Evolutionary conservation across 352 stramenopile species (phyloP).

Genomic region (Pythium sukuiense): DNA sequence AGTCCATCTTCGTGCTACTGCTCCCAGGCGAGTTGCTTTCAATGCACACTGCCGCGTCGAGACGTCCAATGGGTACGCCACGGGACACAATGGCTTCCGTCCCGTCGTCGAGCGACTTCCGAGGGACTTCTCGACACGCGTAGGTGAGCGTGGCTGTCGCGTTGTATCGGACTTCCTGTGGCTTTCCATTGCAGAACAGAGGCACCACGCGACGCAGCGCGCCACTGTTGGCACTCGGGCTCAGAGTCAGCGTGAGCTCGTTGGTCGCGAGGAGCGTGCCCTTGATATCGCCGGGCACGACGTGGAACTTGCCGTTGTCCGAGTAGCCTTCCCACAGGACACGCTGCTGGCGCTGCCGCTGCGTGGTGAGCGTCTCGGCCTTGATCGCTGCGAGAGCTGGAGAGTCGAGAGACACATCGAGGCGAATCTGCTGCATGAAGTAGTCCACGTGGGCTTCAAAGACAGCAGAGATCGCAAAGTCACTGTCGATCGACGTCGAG

Average conservation of each 20-base stretch:
- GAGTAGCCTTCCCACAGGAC: conserved; percentile 20
- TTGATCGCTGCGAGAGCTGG: conserved; percentile 9
- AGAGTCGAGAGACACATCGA: conserved; percentile 2
- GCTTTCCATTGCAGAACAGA: conserved; percentile 9
- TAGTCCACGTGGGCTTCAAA: conserved; percentile 16
- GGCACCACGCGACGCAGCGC: conserved; percentile 7
- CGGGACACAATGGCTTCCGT: conserved; percentile 1
- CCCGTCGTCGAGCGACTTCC: conserved; percentile 9
- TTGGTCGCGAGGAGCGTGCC: conserved; percentile 17
- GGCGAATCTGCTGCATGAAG: conserved; percentile 17
- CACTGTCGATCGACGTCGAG: conserved; percentile 13
- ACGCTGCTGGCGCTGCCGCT: background rate
- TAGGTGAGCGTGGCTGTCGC: conserved; percentile 9
- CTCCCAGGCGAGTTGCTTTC: background rate
- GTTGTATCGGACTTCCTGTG: conserved; percentile 9
- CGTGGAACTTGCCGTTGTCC: conserved; percentile 22
- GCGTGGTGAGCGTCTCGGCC: conserved; percentile 1
- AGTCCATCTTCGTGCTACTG: conserved; percentile 6
- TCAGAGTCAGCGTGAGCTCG: conserved; percentile 18
- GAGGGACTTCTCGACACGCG: conserved; percentile 4
- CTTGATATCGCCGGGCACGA: conserved; percentile 16
- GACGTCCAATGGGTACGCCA: background rate
- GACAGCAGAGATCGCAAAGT: conserved; percentile 1
- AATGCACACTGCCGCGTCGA: conserved; percentile 8
- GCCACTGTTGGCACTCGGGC: background rate